These are phyloP conservation scores for Beauveria brongniartii DNA, from an alignment of 2,329 filamentous ascomycete species.

Conservation along the genomic window DNA sequence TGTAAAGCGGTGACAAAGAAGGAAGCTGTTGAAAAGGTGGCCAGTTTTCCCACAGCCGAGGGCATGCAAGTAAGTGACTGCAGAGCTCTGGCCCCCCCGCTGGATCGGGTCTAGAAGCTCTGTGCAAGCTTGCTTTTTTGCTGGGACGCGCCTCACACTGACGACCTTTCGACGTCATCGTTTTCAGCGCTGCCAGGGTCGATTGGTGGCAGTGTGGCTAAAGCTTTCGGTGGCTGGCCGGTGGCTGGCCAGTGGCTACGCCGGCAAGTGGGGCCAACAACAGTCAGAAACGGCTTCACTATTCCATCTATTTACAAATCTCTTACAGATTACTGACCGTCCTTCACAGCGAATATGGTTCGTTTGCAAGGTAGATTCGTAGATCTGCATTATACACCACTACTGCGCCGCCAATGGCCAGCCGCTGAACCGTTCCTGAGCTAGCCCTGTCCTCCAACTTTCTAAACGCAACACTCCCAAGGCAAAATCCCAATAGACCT, in stretches of 20 bases:
- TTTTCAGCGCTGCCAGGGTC: background rate
- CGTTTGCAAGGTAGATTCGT: background rate
- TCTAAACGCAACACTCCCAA: background rate
- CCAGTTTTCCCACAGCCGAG: constrained; percentile 2
- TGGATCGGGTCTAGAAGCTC: constrained; percentile 8
- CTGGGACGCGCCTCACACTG: background rate
- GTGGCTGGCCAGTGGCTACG: background rate
- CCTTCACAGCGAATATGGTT: background rate
- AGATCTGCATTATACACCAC: background rate
- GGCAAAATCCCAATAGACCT: background rate
- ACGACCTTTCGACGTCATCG: constrained; percentile 8
- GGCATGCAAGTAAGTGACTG: background rate
- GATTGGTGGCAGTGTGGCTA: background rate
- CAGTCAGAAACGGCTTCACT: too few species aligned
- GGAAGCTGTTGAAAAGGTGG: constrained; percentile 4
- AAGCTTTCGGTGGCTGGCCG: background rate
- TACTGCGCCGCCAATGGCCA: background rate
- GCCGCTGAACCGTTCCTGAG: background rate
- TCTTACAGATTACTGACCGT: too few species aligned
- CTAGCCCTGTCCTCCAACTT: too few species aligned
- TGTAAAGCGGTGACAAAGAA: background rate
- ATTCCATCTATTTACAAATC: too few species aligned
- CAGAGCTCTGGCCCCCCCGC: background rate
- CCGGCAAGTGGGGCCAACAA: too few species aligned
- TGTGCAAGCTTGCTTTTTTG: background rate